Base-by-base conservation (phyloP, 2,329 filamentous ascomycete species). In the Arachnomyces sp. region DNA sequence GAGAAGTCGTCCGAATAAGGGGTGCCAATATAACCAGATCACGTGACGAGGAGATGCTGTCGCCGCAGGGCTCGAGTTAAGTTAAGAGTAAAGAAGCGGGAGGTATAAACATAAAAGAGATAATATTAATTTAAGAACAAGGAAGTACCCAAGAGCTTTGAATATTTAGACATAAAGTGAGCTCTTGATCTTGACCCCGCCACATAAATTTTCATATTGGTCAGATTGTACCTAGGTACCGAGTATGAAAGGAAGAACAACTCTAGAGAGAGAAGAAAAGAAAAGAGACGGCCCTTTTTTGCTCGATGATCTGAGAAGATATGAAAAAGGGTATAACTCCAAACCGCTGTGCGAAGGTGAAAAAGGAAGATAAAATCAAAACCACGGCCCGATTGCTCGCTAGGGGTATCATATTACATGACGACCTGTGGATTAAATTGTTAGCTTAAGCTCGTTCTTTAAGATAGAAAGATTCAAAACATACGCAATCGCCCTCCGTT, bases 401-500 rank as follows among this genome's bases (percentile, higher is more conserved):
- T 25, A 30, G 7, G n/a, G n/a, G 31, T 21, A n/a, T n/a, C 30
- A 29, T 29, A 40, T 53, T 41, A 55, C 51, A 56, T 55, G 29
- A 53, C 44, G 35, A 51, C 40, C 50, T 54, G 15, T 17, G 28
- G 3, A 6, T 28, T 38, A 8, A n/a, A n/a, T 9, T n/a, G 36
- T 29, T 11, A 17, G 38, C n/a, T n/a, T 31, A 29, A 9, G 25
- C 45, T 36, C 40, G 40, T 18, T 38, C 36, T 13, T 14, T 29
- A 12, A 28, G 28, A 18, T 28, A 17, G 8, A 11, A 28, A 7
- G 15, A 6, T 7, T 12, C 18, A 35, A 41, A 15, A 70, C 76
- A 69, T 78, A 95, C 89, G 71, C 90, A 98, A 65, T 96, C 89
- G 50, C 78, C 77, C n/a, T 95, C 86, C 46, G 82, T 76, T 63